These are phyloP conservation scores for Polymyxa betae DNA, from an alignment of 208 protist genomes.

Conservation along the genomic window DNA sequence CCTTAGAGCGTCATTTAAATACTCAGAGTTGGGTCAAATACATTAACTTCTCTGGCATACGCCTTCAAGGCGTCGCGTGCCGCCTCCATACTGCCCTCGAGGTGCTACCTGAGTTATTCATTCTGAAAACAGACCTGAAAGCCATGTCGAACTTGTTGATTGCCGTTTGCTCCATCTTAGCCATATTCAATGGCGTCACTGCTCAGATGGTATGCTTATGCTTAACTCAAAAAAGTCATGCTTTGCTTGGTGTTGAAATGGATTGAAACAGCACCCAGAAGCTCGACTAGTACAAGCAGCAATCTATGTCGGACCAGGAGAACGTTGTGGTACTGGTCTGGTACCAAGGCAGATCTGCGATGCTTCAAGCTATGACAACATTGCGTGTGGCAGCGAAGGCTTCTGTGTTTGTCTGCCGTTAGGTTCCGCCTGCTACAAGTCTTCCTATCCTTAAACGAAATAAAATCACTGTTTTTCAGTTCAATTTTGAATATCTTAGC, in stretches of 20 bases:
- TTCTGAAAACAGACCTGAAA: slow-evolving; percentile 17
- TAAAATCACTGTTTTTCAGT: neutral
- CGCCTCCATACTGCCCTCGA: neutral
- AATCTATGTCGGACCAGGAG: neutral
- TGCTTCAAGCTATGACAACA: neutral
- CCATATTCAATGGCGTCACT: neutral
- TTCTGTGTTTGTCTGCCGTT: neutral
- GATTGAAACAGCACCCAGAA: neutral
- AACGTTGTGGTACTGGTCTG: neutral
- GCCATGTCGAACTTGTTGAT: no score
- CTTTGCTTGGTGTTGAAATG: neutral
- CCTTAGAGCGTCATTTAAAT: no score
- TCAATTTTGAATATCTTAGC: neutral
- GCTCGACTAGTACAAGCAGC: neutral
- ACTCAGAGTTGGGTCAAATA: no score
- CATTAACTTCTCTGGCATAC: no score
- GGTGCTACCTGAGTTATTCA: neutral
- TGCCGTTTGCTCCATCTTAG: neutral
- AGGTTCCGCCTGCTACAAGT: neutral
- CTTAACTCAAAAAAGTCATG: neutral
- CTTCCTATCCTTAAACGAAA: neutral
- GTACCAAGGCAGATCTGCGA: neutral
- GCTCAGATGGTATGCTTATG: neutral
- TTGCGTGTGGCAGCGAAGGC: neutral
- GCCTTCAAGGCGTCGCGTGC: no score